Conservation (phyloP, 116 monocot genomes). For the Iris pallida region DNA sequence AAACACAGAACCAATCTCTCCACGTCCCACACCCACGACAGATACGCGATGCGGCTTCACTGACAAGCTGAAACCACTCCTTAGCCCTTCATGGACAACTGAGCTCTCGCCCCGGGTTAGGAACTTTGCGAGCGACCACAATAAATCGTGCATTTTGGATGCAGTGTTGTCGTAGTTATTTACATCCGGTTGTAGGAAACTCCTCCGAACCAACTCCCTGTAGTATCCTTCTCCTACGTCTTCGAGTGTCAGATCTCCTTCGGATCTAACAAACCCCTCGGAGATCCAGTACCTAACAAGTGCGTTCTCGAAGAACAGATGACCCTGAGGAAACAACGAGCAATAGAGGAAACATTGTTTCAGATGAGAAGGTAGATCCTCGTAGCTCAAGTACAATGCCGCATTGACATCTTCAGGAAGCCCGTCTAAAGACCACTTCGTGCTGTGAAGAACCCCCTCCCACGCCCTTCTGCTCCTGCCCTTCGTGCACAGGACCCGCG, state of each 20-base stretch:
- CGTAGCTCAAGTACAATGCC: conserved; percentile 38
- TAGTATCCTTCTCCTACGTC: neutral
- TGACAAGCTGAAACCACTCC: too few species aligned
- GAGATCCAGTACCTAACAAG: conserved; percentile 19
- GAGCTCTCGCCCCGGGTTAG: neutral
- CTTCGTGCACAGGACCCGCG: conserved; percentile 26
- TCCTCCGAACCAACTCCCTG: conserved; percentile 6
- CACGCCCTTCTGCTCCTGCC: conserved; percentile 9
- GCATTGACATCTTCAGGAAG: conserved; percentile 21
- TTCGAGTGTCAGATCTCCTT: neutral
- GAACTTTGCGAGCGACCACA: conserved; percentile 6
- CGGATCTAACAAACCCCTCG: conserved; percentile 8
- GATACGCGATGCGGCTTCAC: too few species aligned
- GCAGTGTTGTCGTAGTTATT: neutral
- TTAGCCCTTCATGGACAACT: neutral
- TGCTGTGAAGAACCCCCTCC: conserved; percentile 17
- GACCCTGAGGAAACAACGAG: conserved; percentile 18
- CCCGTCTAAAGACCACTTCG: conserved; percentile 11
- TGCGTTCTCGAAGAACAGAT: neutral
- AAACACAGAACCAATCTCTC: neutral
- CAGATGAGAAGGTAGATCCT: conserved; percentile 37
- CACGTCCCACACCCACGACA: neutral
- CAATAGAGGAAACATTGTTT: conserved; percentile 57
- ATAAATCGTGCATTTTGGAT: conserved; percentile 13
- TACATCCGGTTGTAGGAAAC: neutral